Conservation (phyloP, 805 yeast genomes). For the Cyberlindnera meyerae region DNA sequence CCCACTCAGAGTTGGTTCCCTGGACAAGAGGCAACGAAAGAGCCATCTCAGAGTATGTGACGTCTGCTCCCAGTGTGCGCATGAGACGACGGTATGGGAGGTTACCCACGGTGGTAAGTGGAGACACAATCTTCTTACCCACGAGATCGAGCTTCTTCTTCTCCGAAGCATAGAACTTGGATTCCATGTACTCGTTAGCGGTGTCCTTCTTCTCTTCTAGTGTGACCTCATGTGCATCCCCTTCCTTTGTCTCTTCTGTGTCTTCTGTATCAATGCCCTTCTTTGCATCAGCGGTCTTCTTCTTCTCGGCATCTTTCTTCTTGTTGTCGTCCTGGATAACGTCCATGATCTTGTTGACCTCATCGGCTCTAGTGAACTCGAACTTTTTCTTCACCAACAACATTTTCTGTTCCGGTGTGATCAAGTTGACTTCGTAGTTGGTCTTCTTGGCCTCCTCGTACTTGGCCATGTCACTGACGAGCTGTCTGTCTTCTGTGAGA, state of each 20-base stretch:
- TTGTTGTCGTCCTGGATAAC: conserved; percentile 39
- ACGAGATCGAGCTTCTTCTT: conserved; percentile 68
- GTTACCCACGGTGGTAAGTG: conserved; percentile 96
- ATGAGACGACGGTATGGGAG: conserved; percentile 90
- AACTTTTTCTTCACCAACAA: conserved; percentile 47
- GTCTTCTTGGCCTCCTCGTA: conserved; percentile 30
- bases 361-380: conserved; percentile 51
- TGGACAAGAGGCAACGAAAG: conserved; percentile 77
- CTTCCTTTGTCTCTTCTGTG: not conserved
- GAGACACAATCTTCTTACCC: conserved; percentile 84
- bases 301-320: conserved; percentile 32
- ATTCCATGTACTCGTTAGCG: conserved; percentile 58
- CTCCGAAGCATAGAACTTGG: conserved; percentile 74
- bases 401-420: conserved; percentile 37
- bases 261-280: not conserved
- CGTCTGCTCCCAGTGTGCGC: conserved; percentile 86
- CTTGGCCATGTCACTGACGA: conserved; percentile 40
- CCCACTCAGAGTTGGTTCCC: conserved; percentile 96
- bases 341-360: conserved; percentile 61
- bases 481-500: conserved; percentile 40
- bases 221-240: not conserved
- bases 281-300: conserved; percentile 9
- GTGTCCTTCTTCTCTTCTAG: conserved; percentile 29
- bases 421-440: conserved; percentile 61
- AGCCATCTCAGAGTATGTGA: conserved; percentile 96